Conservation (phyloP, 306 rosid species). For the Betula pendula region DNA sequence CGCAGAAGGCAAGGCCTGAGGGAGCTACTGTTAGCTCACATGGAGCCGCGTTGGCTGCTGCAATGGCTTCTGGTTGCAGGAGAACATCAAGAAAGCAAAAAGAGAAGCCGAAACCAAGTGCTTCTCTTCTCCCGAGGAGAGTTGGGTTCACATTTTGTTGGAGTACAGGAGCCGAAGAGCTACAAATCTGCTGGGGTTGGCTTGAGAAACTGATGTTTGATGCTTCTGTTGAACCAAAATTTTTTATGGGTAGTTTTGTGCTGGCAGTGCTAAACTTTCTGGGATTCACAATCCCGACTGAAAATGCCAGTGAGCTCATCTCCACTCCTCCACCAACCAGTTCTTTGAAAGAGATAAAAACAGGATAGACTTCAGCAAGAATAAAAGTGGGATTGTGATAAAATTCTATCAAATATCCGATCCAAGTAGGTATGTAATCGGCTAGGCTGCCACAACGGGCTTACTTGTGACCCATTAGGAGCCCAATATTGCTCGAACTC, state of each 20-base stretch:
- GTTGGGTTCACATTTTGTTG: slow-evolving; percentile 29
- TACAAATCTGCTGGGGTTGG: neutral
- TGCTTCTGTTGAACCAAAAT: slow-evolving; percentile 15
- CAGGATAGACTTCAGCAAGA: slow-evolving; percentile 15
- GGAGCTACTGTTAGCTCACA: slow-evolving; percentile 70
- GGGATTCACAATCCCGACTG: slow-evolving; percentile 33
- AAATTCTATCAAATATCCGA: slow-evolving; percentile 6
- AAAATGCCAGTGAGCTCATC: slow-evolving; percentile 48
- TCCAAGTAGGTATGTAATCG: neutral
- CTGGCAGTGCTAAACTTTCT: slow-evolving; percentile 9
- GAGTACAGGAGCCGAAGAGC: slow-evolving; percentile 6
- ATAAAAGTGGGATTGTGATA: neutral
- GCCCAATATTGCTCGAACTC: neutral
- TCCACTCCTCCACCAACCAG: slow-evolving; percentile 21
- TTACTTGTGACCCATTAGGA: neutral
- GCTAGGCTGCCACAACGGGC: neutral
- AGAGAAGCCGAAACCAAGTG: slow-evolving; percentile 49
- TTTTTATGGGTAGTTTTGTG: slow-evolving; percentile 16
- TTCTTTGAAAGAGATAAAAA: neutral
- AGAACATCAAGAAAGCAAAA: slow-evolving; percentile 43
- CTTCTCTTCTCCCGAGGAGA: slow-evolving; percentile 47
- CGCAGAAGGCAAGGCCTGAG: slow-evolving; percentile 88
- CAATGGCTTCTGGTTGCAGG: slow-evolving; percentile 14
- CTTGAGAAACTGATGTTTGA: slow-evolving; percentile 21
- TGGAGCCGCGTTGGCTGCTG: slow-evolving; percentile 41